phyloP scores from a whole-genome alignment of 2,329 filamentous ascomycete species.

The Ceratocystiopsis minuta region DNA sequence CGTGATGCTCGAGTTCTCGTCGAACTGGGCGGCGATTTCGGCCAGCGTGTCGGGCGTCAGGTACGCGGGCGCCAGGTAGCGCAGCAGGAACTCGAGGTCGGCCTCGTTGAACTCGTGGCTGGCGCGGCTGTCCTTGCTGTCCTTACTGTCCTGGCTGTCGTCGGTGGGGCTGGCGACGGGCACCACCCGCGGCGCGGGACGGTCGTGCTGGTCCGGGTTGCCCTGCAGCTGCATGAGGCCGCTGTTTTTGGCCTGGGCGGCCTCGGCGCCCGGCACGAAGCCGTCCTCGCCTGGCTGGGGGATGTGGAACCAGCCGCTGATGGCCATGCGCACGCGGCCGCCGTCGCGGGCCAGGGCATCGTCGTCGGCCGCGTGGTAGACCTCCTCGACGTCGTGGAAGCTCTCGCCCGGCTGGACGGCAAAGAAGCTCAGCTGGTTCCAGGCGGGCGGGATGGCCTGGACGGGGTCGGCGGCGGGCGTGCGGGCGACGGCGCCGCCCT shows the following conservation, averaged over 20 bases:
- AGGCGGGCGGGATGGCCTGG: conserved; percentile 79
- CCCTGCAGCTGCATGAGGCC: conserved; percentile 85
- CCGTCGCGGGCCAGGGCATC: conserved; percentile 47
- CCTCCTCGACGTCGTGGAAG: conserved; percentile 97
- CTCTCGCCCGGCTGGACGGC: conserved; percentile 96
- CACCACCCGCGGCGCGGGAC: conserved; percentile 46
- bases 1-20: conserved; percentile 67
- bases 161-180: conserved; percentile 9
- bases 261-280: conserved; percentile 73
- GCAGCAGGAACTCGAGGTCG: conserved; percentile 77
- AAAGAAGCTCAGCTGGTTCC: conserved; percentile 97
- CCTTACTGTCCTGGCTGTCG: not conserved
- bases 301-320: conserved; percentile 98
- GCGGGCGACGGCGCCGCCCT: conserved; percentile 57
- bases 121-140: conserved; percentile 23
- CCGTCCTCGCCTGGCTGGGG: conserved; percentile 88
- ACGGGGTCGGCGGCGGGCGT: conserved; percentile 62
- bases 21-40: conserved; percentile 62
- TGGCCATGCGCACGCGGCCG: conserved; percentile 81
- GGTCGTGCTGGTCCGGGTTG: conserved; percentile 77
- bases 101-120: conserved; percentile 44
- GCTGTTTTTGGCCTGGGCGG: conserved; percentile 74
- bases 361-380: conserved; percentile 52
- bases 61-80: conserved; percentile 80
- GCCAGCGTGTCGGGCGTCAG: conserved; percentile 82